Evolutionary conservation across 208 protist genomes (phyloP), one percentile per base, ranked within the genome.

Genomic region (Novymonas esmeraldas): DNA sequence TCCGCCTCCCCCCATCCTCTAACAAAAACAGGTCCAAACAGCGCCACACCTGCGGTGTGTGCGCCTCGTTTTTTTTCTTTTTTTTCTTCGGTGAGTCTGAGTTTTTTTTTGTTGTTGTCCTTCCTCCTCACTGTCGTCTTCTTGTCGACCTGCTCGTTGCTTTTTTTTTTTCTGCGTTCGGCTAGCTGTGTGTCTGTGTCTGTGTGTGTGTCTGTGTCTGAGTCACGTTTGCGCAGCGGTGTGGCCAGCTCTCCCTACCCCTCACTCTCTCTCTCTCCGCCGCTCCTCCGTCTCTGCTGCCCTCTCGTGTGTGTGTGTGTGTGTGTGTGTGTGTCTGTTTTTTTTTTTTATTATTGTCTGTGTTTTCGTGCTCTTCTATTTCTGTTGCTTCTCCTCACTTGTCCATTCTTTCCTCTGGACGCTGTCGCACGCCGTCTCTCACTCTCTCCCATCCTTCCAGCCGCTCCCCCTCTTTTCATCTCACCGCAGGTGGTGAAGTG

Each of bases 81-180:
- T 28, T 52, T 52, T 10, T 6, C 42, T 48, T 24, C 24, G 62
- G 61, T 50, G 44, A 59, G 13, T 67, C 3, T 50, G 22, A 39
- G 31, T 59, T 14, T 59, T 65, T 55, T 66, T 58, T 36, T 14
- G 56, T 51, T 60, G 24, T 62, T 52, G 36, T 69, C 7, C 48
- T 70, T 42, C 41, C 22, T 49, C 44, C 29, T 28, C 26, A 20
- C 39, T 44, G 39, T 10, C 26, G 14, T 28, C 14, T 31, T 26
- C 1, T 39, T 22, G 14, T 38, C 22, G n/a, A 34, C 16, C 18
- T 60, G 3, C 41, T 51, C 39, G 6, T 26, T 9, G n/a, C 42
- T 49, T 49, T 10, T 49, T 62, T 62, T 13, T 49, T 62, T 45
- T 41, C n/a, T 34, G 14, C 39, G 11, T 16, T 44, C 18, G 39